Base-by-base conservation (phyloP, 2,329 filamentous ascomycete genomes). In the Aaosphaeria pasadenensis region DNA sequence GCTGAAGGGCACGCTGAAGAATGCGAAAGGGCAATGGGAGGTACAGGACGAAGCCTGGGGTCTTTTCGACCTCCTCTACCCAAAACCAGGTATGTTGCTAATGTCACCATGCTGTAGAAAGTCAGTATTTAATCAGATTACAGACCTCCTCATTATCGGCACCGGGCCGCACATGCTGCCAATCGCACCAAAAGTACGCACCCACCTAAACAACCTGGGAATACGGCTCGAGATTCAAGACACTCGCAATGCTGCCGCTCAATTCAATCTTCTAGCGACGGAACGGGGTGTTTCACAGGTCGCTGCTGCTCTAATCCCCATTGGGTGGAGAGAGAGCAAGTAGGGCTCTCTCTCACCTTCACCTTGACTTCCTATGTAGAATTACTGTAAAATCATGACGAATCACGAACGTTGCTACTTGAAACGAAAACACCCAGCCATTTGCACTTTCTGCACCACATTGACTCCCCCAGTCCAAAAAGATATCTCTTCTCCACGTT, bases 231-330 rank as follows among this genome's bases (percentile, higher is more conserved):
- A 99, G 63, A 80, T 96, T 4, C 81, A 92, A 63, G 94, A 97
- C 72, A 97, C 94, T 31, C 79, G 90, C 54, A 97, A 97, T 71
- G 94, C 94, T 6, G 89, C 92, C 1, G 87, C 91, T 32, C 91
- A 96, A 69, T 99, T 94, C 71, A 99, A 99, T 66, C 69, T 99
- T 62, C 74, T 99, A 46, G 92, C 91, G n/a, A 97, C 91, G 13
- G 94, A 99, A 74, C 78, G 94, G 44, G 92, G 94, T 1, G 84
- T 94, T 5, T 79, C 84, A 17, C 87, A 92, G 61, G 85, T 97
- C 52, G 92, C 91, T 30, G 92, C 90, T 2, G 92, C 91, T 7
- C 68, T 99, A 71, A 82, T 97, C 69, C 91, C 91, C 0, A 79
- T 94, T 45, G 91, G 90, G 2, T 95, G 89, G 89, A 82, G 78